Conservation (phyloP, 31 red algal species). For the Bonnemaisonia californica region DNA sequence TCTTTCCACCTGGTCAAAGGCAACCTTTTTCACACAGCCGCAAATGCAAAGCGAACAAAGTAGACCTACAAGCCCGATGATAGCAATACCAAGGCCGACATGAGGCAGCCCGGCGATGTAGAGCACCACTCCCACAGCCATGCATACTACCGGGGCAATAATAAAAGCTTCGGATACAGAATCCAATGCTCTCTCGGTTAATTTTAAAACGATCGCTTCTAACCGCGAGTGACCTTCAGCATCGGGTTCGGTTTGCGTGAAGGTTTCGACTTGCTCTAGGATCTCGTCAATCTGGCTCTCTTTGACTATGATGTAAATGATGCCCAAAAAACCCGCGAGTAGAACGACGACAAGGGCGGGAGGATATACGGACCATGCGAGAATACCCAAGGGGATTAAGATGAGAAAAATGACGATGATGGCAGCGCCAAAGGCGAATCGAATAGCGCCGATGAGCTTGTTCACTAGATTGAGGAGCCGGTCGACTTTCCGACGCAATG, state of each 20-base stretch:
- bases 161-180: neutral
- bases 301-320: conserved; percentile 24
- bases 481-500: conserved; percentile 13
- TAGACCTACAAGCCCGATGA: neutral
- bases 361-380: conserved; percentile 22
- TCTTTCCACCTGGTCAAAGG: neutral
- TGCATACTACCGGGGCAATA: neutral
- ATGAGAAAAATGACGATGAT: conserved; percentile 15
- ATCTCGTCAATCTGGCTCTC: conserved; percentile 21
- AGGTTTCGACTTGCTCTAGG: conserved; percentile 29
- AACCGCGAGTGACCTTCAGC: neutral
- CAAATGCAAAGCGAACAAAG: neutral
- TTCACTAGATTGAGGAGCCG: neutral
- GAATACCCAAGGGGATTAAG: neutral
- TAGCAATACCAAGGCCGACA: neutral
- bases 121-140: neutral
- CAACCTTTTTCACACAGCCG: neutral
- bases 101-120: neutral
- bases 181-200: neutral
- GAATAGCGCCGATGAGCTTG: conserved; percentile 25
- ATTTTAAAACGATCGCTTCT: neutral
- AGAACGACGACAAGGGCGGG: conserved; percentile 14
- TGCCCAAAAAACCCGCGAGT: neutral
- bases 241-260: neutral
- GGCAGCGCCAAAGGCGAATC: conserved; percentile 12